Percentiles rank a stretch among this genome's conserved stretches.
These are phyloP conservation scores for Salinomyces thailandicus DNA, from an alignment of 2,329 filamentous ascomycete species.

Conservation along the genomic window DNA sequence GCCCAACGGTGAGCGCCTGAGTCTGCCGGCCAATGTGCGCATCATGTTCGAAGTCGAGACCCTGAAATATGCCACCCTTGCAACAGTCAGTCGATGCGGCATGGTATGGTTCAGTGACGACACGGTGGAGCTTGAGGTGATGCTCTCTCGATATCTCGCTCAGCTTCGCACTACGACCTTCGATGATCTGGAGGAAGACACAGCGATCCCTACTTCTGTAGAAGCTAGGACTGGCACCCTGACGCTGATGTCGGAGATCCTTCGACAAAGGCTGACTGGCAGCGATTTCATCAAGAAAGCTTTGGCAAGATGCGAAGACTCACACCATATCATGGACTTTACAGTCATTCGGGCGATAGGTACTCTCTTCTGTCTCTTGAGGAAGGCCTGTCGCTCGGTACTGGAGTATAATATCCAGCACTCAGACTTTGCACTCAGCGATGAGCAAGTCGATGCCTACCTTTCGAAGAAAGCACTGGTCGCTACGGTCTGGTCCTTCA, in stretches of 20 bases:
- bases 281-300: constrained; percentile 74
- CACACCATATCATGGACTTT: constrained; percentile 98
- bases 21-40: constrained; percentile 84
- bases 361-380: constrained; percentile 88
- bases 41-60: constrained; percentile 99
- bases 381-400: constrained; percentile 83
- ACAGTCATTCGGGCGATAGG: constrained; percentile 82
- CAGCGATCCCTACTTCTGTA: constrained; percentile 52
- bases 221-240: constrained; percentile 61
- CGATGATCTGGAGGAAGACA: constrained; percentile 92
- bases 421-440: constrained; percentile 81
- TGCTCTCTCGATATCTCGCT: constrained; percentile 84
- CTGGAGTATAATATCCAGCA: constrained; percentile 96
- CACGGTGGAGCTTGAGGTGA: constrained; percentile 84
- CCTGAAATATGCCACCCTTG: constrained; percentile 90
- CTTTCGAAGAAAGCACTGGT: constrained; percentile 89
- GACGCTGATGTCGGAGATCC: constrained; percentile 64
- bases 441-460: constrained; percentile 80
- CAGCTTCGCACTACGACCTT: constrained; percentile 73
- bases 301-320: constrained; percentile 62
- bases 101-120: constrained; percentile 99
- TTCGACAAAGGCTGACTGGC: constrained; percentile 62
- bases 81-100: constrained; percentile 97
- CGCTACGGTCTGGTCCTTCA: constrained; percentile 88
- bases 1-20: constrained; percentile 95